phyloP scores from a whole-genome alignment of 208 protist species.

The Trypanosoma lewisi region DNA sequence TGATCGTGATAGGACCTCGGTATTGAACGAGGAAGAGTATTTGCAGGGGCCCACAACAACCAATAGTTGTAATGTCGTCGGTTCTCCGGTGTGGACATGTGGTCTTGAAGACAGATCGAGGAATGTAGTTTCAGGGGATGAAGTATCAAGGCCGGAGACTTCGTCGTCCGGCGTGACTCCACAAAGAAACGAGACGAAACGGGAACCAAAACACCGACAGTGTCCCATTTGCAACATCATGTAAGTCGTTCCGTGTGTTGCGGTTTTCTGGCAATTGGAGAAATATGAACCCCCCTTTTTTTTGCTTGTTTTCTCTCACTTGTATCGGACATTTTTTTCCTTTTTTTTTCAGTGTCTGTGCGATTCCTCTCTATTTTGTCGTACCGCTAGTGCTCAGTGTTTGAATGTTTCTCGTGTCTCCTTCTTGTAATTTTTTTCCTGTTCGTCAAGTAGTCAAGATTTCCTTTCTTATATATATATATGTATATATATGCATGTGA shows the following conservation, averaged over 20 bases:
- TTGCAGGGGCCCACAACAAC: no score
- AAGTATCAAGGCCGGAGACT: background rate
- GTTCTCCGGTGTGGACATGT: background rate
- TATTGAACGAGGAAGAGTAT: no score
- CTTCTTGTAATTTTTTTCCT: no score
- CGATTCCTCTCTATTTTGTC: no score
- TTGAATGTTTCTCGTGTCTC: no score
- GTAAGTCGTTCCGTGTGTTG: background rate
- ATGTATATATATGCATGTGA: no score
- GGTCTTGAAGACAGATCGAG: background rate
- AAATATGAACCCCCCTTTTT: background rate
- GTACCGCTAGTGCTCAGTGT: no score
- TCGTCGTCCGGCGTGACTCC: background rate
- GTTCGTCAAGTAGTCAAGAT: no score
- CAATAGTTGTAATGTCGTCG: background rate
- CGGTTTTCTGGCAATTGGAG: background rate
- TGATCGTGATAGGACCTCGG: background rate
- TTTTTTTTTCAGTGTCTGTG: no score
- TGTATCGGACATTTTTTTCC: no score
- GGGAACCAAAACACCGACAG: background rate
- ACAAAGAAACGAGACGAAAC: background rate
- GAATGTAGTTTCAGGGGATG: background rate
- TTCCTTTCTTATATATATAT: no score
- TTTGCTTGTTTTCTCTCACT: background rate
- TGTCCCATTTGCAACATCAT: background rate